Conservation (phyloP, 805 yeast genomes). For the Wickerhamiella alocasiicola region DNA sequence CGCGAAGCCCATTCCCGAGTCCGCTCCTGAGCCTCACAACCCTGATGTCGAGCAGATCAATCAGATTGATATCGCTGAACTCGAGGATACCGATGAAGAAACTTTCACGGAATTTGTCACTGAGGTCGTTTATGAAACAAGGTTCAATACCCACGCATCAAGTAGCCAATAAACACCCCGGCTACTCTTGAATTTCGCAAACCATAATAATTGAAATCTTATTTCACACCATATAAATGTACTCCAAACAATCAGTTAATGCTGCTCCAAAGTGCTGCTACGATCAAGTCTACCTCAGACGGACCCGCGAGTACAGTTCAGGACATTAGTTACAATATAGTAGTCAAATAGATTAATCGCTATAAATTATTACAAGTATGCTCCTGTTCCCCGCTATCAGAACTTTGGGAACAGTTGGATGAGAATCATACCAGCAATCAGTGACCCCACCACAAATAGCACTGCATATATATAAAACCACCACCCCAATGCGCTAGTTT, state of each 20-base stretch:
- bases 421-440: conserved; percentile 27
- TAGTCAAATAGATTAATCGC: too few species aligned
- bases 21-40: neutral
- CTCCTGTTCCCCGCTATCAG: too few species aligned
- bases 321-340: too few species aligned
- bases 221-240: too few species aligned
- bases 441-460: conserved; percentile 26
- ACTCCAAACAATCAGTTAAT: too few species aligned
- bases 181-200: too few species aligned
- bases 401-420: conserved; percentile 30
- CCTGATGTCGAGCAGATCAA: conserved; percentile 2
- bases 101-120: conserved; percentile 1
- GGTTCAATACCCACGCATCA: conserved; percentile 9
- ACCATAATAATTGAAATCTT: too few species aligned
- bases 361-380: too few species aligned
- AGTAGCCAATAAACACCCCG: too few species aligned
- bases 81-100: neutral
- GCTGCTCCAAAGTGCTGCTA: too few species aligned
- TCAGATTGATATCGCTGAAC: neutral
- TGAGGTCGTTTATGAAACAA: neutral
- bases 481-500: conserved; percentile 30
- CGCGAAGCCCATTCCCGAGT: neutral
- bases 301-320: too few species aligned
- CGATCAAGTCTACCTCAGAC: too few species aligned
- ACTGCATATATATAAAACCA: conserved; percentile 29